Percentiles rank a stretch among this genome's conserved stretches.
Evolutionary conservation across 805 yeast genomes (phyloP).

Genomic region (Metahyphopichia silvanorum): DNA sequence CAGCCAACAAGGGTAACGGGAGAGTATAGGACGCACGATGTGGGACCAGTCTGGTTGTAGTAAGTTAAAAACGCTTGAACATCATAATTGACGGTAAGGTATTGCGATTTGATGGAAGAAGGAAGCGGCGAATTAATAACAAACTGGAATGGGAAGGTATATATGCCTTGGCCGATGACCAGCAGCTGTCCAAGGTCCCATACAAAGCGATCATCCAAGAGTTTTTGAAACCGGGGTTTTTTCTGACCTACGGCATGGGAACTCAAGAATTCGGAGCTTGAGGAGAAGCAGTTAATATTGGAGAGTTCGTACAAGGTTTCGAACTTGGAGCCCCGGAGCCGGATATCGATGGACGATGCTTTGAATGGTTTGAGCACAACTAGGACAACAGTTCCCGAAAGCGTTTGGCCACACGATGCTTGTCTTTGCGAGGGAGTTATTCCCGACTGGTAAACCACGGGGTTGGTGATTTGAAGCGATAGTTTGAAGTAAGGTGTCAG

Average conservation of each 20-base stretch:
- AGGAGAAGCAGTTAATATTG: background rate
- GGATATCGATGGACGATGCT: conserved; percentile 2
- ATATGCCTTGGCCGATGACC: conserved; percentile 8
- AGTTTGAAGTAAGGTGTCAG: conserved; percentile 6
- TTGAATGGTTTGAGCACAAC: conserved; percentile 4
- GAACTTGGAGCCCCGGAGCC: conserved; percentile 8
- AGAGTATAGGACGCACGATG: conserved; percentile 1
- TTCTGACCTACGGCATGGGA: background rate
- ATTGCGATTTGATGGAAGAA: conserved; percentile 6
- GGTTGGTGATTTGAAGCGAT: conserved; percentile 5
- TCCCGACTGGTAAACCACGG: conserved; percentile 9
- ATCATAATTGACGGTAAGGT: conserved; percentile 5
- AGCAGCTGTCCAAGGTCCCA: conserved; percentile 5
- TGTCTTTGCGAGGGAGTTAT: conserved; percentile 5
- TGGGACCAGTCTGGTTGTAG: background rate
- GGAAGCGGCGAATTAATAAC: conserved; percentile 9
- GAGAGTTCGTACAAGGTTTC: conserved; percentile 5
- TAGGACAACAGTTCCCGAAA: conserved; percentile 6
- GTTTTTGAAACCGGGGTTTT: background rate
- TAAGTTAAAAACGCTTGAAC: conserved; percentile 4
- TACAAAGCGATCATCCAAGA: conserved; percentile 6
- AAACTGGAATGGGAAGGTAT: conserved; percentile 11
- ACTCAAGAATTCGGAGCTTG: background rate
- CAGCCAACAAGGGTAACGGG: conserved; percentile 6
- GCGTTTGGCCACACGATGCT: conserved; percentile 5